Conservation (phyloP, 257 asterid species). For the Penstemon davidsonii region DNA sequence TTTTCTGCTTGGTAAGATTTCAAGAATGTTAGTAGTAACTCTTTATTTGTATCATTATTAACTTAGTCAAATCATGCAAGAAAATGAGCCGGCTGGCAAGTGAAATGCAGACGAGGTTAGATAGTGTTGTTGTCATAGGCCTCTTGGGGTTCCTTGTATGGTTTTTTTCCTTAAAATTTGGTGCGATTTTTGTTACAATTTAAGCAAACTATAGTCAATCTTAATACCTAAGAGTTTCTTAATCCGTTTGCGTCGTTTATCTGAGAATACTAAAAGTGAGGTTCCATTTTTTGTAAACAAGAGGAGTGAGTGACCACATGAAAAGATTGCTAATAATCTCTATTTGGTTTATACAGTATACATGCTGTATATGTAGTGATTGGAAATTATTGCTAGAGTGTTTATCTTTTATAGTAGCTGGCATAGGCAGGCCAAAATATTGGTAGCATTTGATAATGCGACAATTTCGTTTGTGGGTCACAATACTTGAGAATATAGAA, state of each 20-base stretch:
- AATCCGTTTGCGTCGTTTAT: not conserved
- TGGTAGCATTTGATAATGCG: slow-evolving; percentile 27
- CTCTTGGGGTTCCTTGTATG: not conserved
- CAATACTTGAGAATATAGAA: not conserved
- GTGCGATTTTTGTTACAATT: slow-evolving; percentile 2
- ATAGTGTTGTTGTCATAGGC: slow-evolving; percentile 2
- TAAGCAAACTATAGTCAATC: not conserved
- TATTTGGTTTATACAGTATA: not conserved
- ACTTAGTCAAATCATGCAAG: slow-evolving; percentile 1
- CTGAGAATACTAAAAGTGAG: slow-evolving; percentile 21
- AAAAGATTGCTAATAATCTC: not conserved
- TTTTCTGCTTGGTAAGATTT: slow-evolving; percentile 72
- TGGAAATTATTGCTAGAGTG: not conserved
- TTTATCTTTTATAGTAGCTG: slow-evolving; percentile 4
- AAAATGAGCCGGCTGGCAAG: slow-evolving; percentile 11
- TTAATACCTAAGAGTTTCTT: not conserved
- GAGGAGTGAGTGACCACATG: slow-evolving; percentile 12
- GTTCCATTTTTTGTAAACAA: slow-evolving; percentile 12
- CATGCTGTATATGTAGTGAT: not conserved
- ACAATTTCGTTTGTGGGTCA: slow-evolving; percentile 27
- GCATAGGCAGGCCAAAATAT: slow-evolving; percentile 21
- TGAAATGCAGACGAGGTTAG: not conserved
- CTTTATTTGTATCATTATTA: not conserved
- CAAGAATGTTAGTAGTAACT: not conserved
- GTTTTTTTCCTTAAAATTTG: not conserved